Evolutionary conservation across 2,329 filamentous ascomycete species (phyloP).

Genomic region (Graphilbum fragrans): DNA sequence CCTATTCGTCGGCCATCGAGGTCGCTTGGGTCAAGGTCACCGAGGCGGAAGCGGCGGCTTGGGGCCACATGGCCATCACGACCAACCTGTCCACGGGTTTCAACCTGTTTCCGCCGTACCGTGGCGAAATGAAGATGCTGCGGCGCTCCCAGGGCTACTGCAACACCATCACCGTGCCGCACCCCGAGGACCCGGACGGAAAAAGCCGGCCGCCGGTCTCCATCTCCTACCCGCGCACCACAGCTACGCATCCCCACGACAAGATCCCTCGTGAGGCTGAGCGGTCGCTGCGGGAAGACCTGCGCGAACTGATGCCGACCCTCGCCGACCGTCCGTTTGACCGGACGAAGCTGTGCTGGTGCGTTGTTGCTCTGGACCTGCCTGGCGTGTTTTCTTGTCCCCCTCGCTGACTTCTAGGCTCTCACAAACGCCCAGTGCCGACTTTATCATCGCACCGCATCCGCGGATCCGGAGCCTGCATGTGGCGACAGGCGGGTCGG

Average conservation of each 20-base stretch:
- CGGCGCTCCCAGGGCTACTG: constrained; percentile 12
- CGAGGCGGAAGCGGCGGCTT: constrained; percentile 10
- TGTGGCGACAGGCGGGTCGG: neutral
- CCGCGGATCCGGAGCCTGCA: neutral
- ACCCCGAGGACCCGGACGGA: constrained; percentile 12
- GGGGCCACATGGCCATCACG: constrained; percentile 17
- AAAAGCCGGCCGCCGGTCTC: constrained; percentile 1
- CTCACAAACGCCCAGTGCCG: neutral
- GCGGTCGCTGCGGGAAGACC: neutral
- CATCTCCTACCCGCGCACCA: constrained; percentile 13
- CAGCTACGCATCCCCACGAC: constrained; percentile 13
- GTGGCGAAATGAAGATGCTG: constrained; percentile 17
- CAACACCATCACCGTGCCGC: constrained; percentile 12
- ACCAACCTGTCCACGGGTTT: constrained; percentile 16
- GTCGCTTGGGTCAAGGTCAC: constrained; percentile 17
- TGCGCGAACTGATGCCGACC: neutral
- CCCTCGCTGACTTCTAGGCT: neutral
- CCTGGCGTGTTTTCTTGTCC: neutral
- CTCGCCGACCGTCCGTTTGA: constrained; percentile 1
- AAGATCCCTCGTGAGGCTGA: constrained; percentile 14
- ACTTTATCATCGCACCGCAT: neutral
- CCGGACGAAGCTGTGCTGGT: constrained; percentile 1
- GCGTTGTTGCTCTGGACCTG: neutral
- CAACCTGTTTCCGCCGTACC: constrained; percentile 17
- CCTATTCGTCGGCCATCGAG: constrained; percentile 11